Conservation (phyloP, 2,329 filamentous ascomycete genomes). For the Hypoxylon rubiginosum region DNA sequence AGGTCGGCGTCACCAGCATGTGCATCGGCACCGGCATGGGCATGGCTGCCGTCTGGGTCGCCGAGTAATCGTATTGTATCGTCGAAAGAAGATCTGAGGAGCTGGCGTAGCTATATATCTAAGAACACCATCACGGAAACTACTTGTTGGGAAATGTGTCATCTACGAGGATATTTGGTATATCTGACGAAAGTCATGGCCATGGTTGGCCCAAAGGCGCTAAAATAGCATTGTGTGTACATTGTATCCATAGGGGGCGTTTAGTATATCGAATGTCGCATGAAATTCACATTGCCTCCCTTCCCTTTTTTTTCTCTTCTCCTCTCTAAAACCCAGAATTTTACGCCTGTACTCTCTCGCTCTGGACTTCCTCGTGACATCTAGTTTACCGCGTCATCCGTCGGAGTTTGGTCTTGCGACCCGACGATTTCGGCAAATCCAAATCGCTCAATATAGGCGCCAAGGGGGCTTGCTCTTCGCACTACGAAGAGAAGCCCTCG, state of each 20-base stretch:
- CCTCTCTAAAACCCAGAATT: neutral
- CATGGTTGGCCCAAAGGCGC: constrained; percentile 10
- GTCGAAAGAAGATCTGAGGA: neutral
- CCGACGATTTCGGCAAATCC: neutral
- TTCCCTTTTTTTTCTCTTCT: neutral
- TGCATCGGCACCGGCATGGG: constrained; percentile 98
- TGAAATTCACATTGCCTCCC: constrained; percentile 13
- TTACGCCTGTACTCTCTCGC: neutral
- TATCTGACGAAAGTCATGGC: constrained; percentile 15
- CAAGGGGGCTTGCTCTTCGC: constrained; percentile 30
- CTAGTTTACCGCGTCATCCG: constrained; percentile 14
- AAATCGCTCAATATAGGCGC: constrained; percentile 34
- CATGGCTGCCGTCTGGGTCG: constrained; percentile 96
- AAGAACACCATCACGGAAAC: constrained; percentile 12
- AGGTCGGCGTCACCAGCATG: constrained; percentile 94
- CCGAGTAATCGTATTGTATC: constrained; percentile 72
- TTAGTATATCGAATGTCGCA: constrained; percentile 19
- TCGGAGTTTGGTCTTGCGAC: neutral
- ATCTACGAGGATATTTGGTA: constrained; percentile 13
- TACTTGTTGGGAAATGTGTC: neutral
- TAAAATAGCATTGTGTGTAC: constrained; percentile 28
- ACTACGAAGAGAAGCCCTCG: constrained; percentile 62
- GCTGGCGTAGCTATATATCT: too few relatives aligned
- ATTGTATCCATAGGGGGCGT: constrained; percentile 35
- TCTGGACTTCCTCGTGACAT: neutral